A percentile compares a stretch with the other conserved stretches of the same genome.
Evolutionary conservation across 2,329 filamentous ascomycete genomes (phyloP).

Genomic region (Cladosporium austrohemisphaericum): DNA sequence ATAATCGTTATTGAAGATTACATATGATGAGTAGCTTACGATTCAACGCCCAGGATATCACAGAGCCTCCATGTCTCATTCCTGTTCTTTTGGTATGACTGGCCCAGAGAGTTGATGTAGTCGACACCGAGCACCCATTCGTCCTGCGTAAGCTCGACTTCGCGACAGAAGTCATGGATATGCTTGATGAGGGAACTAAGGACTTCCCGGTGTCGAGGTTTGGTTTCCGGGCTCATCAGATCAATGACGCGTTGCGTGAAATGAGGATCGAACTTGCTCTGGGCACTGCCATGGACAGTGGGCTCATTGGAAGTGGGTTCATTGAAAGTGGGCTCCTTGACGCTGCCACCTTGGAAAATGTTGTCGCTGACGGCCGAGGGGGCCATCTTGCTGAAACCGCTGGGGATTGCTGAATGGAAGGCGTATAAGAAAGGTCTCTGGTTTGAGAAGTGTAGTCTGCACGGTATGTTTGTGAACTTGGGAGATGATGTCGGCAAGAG

Average conservation of each 20-base stretch:
- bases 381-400: not conserved
- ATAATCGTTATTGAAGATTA: not conserved
- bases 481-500: not conserved
- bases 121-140: slow-evolving; percentile 57
- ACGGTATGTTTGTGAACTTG: not conserved
- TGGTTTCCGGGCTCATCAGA: slow-evolving; percentile 33
- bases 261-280: slow-evolving; percentile 31
- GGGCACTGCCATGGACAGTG: not conserved
- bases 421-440: not conserved
- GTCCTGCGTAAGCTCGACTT: slow-evolving; percentile 55
- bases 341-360: not conserved
- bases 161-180: slow-evolving; percentile 57
- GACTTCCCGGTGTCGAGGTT: slow-evolving; percentile 34
- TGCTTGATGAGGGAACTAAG: slow-evolving; percentile 51
- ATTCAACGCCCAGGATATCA: slow-evolving; percentile 58
- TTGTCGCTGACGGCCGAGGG: not conserved
- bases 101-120: slow-evolving; percentile 57
- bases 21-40: slow-evolving; percentile 48
- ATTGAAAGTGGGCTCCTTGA: not conserved
- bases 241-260: slow-evolving; percentile 36
- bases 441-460: not conserved
- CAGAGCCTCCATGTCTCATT: slow-evolving; percentile 60
- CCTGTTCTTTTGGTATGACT: slow-evolving; percentile 52
- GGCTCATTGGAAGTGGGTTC: not conserved
- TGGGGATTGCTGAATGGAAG: not conserved